phyloP scores from a whole-genome alignment of 1,284 basidiomycete genomes.

The Trametes versicolor region DNA sequence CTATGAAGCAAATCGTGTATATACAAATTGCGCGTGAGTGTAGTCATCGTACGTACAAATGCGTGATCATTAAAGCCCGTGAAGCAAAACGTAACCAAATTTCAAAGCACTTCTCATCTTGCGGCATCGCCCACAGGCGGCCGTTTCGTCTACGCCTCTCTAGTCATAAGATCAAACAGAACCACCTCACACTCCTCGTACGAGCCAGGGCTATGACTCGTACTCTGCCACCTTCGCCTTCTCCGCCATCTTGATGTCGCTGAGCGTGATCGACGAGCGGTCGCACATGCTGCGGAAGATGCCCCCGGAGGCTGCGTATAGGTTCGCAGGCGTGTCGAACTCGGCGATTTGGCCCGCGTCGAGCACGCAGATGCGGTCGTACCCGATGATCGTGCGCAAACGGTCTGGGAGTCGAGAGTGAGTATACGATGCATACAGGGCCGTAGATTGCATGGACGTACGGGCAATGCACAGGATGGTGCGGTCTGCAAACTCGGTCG shows the following conservation, averaged over 20 bases:
- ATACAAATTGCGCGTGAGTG: too few species aligned
- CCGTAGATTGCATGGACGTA: constrained; percentile 42
- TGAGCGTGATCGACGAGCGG: constrained; percentile 70
- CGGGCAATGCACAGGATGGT: constrained; percentile 87
- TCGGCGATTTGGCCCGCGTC: constrained; percentile 74
- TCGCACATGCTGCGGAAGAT: constrained; percentile 83
- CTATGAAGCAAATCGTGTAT: too few species aligned
- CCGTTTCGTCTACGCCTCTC: too few species aligned
- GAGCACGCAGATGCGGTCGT: constrained; percentile 81
- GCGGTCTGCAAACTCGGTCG: constrained; percentile 80
- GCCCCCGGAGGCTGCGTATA: constrained; percentile 65
- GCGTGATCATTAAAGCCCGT: too few species aligned
- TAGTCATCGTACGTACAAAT: too few species aligned
- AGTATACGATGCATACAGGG: constrained; percentile 2
- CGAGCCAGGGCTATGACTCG: constrained; percentile 10
- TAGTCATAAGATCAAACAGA: too few species aligned
- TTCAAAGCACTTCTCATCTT: too few species aligned
- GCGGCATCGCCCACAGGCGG: too few species aligned
- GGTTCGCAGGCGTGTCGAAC: constrained; percentile 76
- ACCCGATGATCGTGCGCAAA: constrained; percentile 78
- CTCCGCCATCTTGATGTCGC: constrained; percentile 63
- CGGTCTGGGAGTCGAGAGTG: constrained; percentile 57
- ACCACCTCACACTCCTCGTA: too few species aligned
- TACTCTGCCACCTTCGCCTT: constrained; percentile 41
- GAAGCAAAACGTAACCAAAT: too few species aligned